Evolutionary conservation across 257 asterid species (phyloP), one percentile per base, ranked within the genome.

Genomic region (Solanum phureja): DNA sequence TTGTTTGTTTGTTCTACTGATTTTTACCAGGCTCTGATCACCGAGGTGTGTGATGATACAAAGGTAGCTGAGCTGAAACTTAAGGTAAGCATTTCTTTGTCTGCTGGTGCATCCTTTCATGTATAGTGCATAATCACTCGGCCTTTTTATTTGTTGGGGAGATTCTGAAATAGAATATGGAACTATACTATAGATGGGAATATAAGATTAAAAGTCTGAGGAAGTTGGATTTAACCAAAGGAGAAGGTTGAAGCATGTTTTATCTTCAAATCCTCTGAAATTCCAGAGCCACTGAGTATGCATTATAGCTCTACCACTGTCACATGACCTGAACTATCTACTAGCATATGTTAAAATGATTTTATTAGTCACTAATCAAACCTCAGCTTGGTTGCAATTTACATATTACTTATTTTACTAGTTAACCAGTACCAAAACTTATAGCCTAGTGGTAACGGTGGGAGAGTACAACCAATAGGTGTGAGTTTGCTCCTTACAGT

Each of bases 41-140:
- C 92, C 13, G 94, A 94, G 90, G 94, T 96, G 37, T 95, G 98
- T 87, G 98, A 96, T 84, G 94, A 92, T 89, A 96, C 98, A 23
- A 90, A 96, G 89, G 91, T 95, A 21, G 98, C 96, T 34, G 98
- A 96, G 94, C 91, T 96, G 86, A 95, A 95, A 92, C 89, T 96
- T 88, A 95, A 95, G 98, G 98, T 96, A 87, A 88, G 42, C 35
- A 21, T 12, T 81, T 12, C 62, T 85, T 3, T 38, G 18, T 42
- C 58, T 35, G 49, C 33, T 60, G 56, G 58, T 86, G 72, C 75
- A 27, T 68, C 75, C 75, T 68, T 68, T 27, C 40, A 46, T 46
- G 3, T 79, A 16, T 27, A 27, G 85, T 79, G 85, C 84, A 79
- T 79, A 8, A 42, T 44, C 64, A 24, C 38, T 44, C 24, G 29